Conservation (phyloP, 2,329 filamentous ascomycete genomes). For the Alternaria alternata region DNA sequence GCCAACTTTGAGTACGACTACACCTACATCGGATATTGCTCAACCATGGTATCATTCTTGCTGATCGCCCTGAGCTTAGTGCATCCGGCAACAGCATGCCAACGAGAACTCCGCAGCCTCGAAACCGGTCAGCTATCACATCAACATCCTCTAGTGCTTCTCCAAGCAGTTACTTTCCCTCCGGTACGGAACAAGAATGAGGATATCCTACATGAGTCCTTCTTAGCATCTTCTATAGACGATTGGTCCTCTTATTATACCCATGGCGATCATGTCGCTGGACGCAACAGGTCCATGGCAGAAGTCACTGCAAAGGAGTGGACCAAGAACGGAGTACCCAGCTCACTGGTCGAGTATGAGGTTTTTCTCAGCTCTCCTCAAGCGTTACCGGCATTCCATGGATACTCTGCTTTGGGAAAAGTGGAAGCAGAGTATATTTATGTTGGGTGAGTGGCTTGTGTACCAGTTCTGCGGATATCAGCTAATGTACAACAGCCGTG, state of each 20-base stretch:
- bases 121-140: background rate
- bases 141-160: background rate
- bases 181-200: slow-evolving; percentile 47
- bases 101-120: background rate
- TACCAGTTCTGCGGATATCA: slow-evolving; percentile 32
- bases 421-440: slow-evolving; percentile 59
- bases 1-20: background rate
- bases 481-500: slow-evolving; percentile 34
- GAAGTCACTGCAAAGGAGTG: slow-evolving; percentile 45
- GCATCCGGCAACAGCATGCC: background rate
- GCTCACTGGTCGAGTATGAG: slow-evolving; percentile 47
- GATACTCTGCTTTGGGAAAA: slow-evolving; percentile 56
- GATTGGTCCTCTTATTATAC: slow-evolving; percentile 51
- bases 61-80: background rate
- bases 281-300: slow-evolving; percentile 48
- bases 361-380: slow-evolving; percentile 50
- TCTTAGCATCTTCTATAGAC: slow-evolving; percentile 50
- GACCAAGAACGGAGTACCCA: slow-evolving; percentile 32
- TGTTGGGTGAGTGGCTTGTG: slow-evolving; percentile 47
- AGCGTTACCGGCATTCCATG: slow-evolving; percentile 56
- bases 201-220: slow-evolving; percentile 49
- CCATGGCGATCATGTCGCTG: slow-evolving; percentile 46
- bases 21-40: background rate
- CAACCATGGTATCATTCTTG: background rate
- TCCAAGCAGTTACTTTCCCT: slow-evolving; percentile 39